Conservation (phyloP, 2,329 filamentous ascomycete genomes). For the Fusarium praegraminearum region DNA sequence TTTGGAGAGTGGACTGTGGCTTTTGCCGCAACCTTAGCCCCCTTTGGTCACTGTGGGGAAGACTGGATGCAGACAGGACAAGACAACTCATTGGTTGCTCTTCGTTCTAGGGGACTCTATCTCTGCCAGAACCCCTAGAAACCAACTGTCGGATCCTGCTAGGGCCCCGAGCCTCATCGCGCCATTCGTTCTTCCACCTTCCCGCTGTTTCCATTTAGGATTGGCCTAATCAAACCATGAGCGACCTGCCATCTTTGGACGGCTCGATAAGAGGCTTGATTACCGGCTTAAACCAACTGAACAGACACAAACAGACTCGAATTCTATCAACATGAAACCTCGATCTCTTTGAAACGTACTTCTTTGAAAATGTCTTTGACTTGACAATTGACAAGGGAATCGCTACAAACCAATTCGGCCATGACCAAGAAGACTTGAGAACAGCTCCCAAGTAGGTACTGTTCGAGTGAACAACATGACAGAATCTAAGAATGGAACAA, state of each 20-base stretch:
- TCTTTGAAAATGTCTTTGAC: slow-evolving; percentile 13
- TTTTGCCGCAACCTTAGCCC: slow-evolving; percentile 39
- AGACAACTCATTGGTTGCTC: slow-evolving; percentile 23
- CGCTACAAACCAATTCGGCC: background rate
- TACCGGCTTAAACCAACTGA: background rate
- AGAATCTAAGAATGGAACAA: background rate
- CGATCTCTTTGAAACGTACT: background rate
- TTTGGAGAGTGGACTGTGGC: slow-evolving; percentile 41
- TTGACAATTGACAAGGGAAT: background rate
- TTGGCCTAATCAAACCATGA: slow-evolving; percentile 13
- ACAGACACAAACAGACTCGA: background rate
- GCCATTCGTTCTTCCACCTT: slow-evolving; percentile 43
- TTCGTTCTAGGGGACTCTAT: slow-evolving; percentile 31
- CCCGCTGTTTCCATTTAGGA: slow-evolving; percentile 37
- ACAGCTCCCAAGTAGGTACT: background rate
- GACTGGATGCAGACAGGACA: slow-evolving; percentile 9
- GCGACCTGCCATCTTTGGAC: slow-evolving; percentile 8
- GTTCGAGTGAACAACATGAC: slow-evolving; percentile 12
- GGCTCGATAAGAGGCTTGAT: background rate
- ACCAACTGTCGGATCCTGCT: slow-evolving; percentile 20
- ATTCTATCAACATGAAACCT: background rate
- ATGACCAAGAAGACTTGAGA: background rate
- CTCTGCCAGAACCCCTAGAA: slow-evolving; percentile 19
- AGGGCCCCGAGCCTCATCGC: slow-evolving; percentile 31
- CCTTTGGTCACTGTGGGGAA: slow-evolving; percentile 43